Conservation (phyloP, 2,329 filamentous ascomycete species). For the Scedosporium boydii region DNA sequence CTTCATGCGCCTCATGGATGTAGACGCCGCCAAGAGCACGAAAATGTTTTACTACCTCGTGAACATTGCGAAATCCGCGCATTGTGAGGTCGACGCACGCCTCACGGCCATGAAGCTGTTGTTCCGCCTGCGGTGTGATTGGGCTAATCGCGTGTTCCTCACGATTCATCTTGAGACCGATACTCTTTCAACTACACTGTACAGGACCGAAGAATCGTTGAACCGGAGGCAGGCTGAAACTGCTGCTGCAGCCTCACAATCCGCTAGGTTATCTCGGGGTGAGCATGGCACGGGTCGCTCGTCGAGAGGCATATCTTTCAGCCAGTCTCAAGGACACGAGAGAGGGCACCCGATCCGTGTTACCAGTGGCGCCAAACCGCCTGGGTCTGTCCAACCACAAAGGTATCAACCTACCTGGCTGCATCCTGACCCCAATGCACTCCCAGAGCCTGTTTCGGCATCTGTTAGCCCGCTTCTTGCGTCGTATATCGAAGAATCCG, state of each 20-base stretch:
- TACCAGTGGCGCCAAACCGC: slow-evolving; percentile 28
- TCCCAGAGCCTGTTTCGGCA: slow-evolving; percentile 37
- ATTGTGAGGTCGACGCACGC: slow-evolving; percentile 58
- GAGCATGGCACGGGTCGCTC: slow-evolving; percentile 19
- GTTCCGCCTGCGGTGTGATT: slow-evolving; percentile 76
- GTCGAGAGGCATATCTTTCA: slow-evolving; percentile 42
- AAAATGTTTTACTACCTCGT: slow-evolving; percentile 55
- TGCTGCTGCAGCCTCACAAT: slow-evolving; percentile 25
- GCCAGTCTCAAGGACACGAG: slow-evolving; percentile 35
- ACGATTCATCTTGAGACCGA: slow-evolving; percentile 61
- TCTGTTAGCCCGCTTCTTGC: slow-evolving; percentile 42
- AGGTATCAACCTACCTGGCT: slow-evolving; percentile 47
- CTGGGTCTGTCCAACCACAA: slow-evolving; percentile 14
- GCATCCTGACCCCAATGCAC: slow-evolving; percentile 44
- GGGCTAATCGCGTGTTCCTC: slow-evolving; percentile 66
- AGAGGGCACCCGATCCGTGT: slow-evolving; percentile 30
- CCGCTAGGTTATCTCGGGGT: background rate
- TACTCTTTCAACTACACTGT: slow-evolving; percentile 61
- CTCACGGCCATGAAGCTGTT: slow-evolving; percentile 68
- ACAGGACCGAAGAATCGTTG: slow-evolving; percentile 49
- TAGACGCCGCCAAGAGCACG: slow-evolving; percentile 53
- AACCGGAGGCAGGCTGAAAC: slow-evolving; percentile 40
- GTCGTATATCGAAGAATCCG: slow-evolving; percentile 21
- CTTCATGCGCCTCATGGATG: slow-evolving; percentile 64
- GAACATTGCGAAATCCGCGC: slow-evolving; percentile 48